Conservation (phyloP, 768 basidiomycete genomes). For the Amanita exitialis region DNA sequence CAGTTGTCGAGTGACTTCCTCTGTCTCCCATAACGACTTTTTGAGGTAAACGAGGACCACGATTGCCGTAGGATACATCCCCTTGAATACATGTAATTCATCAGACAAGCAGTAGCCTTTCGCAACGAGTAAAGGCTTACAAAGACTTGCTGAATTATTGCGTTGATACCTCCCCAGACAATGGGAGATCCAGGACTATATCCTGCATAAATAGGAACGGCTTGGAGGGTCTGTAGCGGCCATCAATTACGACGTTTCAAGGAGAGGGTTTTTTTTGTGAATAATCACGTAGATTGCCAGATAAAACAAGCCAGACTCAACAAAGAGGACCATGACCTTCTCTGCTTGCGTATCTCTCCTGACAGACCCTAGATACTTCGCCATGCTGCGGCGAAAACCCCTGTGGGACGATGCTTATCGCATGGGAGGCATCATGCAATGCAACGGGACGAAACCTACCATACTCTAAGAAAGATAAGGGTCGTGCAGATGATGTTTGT, state of each 20-base stretch:
- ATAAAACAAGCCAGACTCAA: slow-evolving; percentile 20
- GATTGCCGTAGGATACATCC: slow-evolving; percentile 3
- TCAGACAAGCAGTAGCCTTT: neutral
- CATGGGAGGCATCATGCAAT: neutral
- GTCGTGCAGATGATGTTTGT: slow-evolving; percentile 13
- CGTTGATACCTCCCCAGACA: slow-evolving; percentile 18
- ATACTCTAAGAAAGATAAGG: slow-evolving; percentile 18
- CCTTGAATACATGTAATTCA: neutral
- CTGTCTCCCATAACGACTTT: slow-evolving; percentile 2
- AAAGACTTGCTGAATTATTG: slow-evolving; percentile 19
- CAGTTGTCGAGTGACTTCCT: neutral
- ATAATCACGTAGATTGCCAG: slow-evolving; percentile 16
- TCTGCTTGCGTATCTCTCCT: slow-evolving; percentile 17
- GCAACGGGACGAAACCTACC: slow-evolving; percentile 8
- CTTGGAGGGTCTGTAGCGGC: slow-evolving; percentile 17
- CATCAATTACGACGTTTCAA: neutral
- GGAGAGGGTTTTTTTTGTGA: no score
- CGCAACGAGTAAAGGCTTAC: slow-evolving; percentile 5
- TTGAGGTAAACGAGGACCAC: slow-evolving; percentile 3
- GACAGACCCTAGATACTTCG: slow-evolving; percentile 14
- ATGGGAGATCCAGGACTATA: slow-evolving; percentile 13
- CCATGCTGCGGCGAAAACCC: slow-evolving; percentile 17
- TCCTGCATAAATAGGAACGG: slow-evolving; percentile 19
- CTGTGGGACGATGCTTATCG: slow-evolving; percentile 3
- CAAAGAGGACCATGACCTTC: slow-evolving; percentile 16